phyloP scores from a whole-genome alignment of 2,329 filamentous ascomycete species.

The Botryotinia calthae region DNA sequence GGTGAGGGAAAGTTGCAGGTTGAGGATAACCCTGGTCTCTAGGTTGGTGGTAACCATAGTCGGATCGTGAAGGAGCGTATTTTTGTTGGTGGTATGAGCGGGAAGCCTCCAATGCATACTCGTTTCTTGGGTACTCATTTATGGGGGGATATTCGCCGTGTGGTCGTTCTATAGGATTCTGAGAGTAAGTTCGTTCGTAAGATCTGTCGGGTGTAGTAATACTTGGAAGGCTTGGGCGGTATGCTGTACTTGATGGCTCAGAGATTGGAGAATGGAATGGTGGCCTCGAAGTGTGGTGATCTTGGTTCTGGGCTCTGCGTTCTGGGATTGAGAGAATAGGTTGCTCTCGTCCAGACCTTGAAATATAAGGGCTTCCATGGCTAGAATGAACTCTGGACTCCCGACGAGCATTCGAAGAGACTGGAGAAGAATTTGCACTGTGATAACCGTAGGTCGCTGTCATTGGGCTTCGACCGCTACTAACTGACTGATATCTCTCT shows the following conservation, averaged over 20 bases:
- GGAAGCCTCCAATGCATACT: slow-evolving; percentile 15
- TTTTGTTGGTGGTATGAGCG: background rate
- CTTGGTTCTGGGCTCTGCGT: background rate
- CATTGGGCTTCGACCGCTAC: slow-evolving; percentile 3
- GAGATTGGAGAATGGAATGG: slow-evolving; percentile 14
- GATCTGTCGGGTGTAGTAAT: background rate
- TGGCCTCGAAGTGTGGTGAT: background rate
- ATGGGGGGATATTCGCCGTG: background rate
- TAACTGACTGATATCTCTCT: background rate
- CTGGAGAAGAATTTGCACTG: background rate
- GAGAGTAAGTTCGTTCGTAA: background rate
- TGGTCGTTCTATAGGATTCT: background rate
- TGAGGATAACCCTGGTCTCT: slow-evolving; percentile 4
- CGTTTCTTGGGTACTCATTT: slow-evolving; percentile 4
- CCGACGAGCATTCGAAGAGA: background rate
- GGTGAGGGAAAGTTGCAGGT: slow-evolving; percentile 1
- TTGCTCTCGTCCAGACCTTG: background rate
- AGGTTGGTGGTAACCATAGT: slow-evolving; percentile 23
- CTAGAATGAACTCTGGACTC: background rate
- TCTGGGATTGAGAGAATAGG: slow-evolving; percentile 1
- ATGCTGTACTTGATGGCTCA: slow-evolving; percentile 3
- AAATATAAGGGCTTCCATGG: background rate
- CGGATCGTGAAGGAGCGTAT: slow-evolving; percentile 1
- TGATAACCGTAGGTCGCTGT: background rate
- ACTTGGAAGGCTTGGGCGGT: background rate